phyloP scores from a whole-genome alignment of 305 asterid genomes.

The Petunia hybrid region DNA sequence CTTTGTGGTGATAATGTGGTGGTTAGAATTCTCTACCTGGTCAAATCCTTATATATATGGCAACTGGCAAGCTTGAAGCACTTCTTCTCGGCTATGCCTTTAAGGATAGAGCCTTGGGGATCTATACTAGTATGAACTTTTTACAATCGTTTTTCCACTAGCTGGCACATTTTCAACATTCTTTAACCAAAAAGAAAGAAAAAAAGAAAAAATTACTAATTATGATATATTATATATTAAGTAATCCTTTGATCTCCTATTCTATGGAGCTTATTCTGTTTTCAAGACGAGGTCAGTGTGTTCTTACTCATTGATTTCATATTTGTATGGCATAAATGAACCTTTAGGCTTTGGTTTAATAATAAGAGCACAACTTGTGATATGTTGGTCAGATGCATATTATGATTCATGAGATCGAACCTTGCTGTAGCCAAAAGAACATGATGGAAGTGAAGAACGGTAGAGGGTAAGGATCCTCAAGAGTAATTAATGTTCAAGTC shows the following conservation, averaged over 20 bases:
- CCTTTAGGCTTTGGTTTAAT: too few species aligned
- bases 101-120: not conserved
- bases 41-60: not conserved
- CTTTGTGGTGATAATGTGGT: not conserved
- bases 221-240: too few species aligned
- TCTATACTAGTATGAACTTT: not conserved
- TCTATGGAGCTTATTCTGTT: not conserved
- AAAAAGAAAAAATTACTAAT: too few species aligned
- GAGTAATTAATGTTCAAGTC: too few species aligned
- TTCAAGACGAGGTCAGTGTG: not conserved
- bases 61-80: not conserved
- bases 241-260: not conserved
- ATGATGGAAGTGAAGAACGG: too few species aligned
- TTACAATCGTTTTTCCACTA: not conserved
- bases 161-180: not conserved
- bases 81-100: not conserved
- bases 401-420: too few species aligned
- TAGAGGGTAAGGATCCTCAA: too few species aligned
- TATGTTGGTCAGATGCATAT: too few species aligned
- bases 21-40: not conserved
- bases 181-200: too few species aligned
- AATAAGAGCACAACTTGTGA: too few species aligned
- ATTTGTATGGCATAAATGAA: too few species aligned
- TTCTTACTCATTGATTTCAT: not conserved
- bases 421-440: too few species aligned